Evolutionary conservation across 352 stramenopile genomes (phyloP).

Genomic region (Phytophthora sojae): DNA sequence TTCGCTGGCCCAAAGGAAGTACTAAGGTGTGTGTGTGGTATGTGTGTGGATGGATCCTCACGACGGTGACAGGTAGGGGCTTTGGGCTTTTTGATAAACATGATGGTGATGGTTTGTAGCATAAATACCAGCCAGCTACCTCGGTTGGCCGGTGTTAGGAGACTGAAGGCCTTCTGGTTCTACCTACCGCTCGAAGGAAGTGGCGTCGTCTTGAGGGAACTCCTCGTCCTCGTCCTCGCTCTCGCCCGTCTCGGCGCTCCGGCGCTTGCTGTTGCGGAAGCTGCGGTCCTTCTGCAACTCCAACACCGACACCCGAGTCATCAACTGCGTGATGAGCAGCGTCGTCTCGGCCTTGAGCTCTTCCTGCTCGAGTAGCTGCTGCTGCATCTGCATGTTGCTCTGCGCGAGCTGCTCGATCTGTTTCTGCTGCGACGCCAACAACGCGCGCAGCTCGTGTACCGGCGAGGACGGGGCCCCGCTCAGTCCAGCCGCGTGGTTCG

Average conservation of each 20-base stretch:
- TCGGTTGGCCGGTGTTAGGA: conserved; percentile 20
- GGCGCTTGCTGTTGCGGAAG: conserved; percentile 36
- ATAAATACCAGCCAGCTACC: conserved; percentile 19
- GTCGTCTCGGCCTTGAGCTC: conserved; percentile 87
- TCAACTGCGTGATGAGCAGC: conserved; percentile 85
- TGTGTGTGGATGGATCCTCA: conserved; percentile 1
- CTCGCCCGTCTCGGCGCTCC: conserved; percentile 36
- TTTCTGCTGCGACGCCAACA: conserved; percentile 67
- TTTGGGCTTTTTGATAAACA: conserved; percentile 10
- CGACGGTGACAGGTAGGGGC: conserved; percentile 5
- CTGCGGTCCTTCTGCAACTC: conserved; percentile 63
- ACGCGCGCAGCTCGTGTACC: conserved; percentile 59
- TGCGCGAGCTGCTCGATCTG: conserved; percentile 79
- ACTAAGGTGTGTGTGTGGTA: conserved; percentile 1
- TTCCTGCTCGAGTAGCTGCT: conserved; percentile 82
- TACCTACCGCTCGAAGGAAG: conserved; percentile 26
- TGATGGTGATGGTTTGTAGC: background rate
- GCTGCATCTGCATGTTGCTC: conserved; percentile 82
- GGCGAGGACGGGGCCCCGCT: conserved; percentile 43
- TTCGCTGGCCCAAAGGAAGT: conserved; percentile 7
- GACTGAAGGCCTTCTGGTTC: background rate
- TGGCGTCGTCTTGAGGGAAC: conserved; percentile 38
- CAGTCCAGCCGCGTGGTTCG: conserved; percentile 24
- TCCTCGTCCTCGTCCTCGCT: conserved; percentile 43
- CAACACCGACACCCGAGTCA: conserved; percentile 84